A percentile compares a stretch with the other conserved stretches of the same genome.
Evolutionary conservation across 129 eudicot species (phyloP).

Genomic region (Flaveria linearis): DNA sequence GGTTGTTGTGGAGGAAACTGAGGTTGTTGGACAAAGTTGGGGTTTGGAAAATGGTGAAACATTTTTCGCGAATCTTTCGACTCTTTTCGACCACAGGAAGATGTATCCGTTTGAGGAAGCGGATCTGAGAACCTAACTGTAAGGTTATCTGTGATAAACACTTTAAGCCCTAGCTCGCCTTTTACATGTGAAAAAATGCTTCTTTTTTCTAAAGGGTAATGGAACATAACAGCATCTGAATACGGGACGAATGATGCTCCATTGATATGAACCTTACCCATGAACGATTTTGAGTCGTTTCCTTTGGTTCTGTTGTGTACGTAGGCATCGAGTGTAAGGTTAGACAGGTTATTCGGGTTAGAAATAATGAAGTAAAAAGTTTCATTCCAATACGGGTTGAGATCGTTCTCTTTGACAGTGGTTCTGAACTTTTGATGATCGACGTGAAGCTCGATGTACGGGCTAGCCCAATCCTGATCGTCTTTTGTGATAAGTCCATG

Average conservation of each 20-base stretch:
- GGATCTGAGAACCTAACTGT: constrained; percentile 47
- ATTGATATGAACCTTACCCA: constrained; percentile 66
- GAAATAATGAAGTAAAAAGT: constrained; percentile 73
- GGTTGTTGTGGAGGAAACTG: constrained; percentile 34
- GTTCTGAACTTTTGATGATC: constrained; percentile 73
- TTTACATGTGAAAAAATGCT: constrained; percentile 61
- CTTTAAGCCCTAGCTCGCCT: constrained; percentile 83
- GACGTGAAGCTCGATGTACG: constrained; percentile 76
- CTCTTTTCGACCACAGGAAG: constrained; percentile 36
- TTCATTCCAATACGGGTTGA: constrained; percentile 85
- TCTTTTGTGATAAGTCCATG: constrained; percentile 80
- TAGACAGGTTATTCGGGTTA: constrained; percentile 54
- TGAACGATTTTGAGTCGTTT: constrained; percentile 51
- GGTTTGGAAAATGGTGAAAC: constrained; percentile 58
- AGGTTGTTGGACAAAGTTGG: constrained; percentile 40
- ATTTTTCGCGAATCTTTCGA: constrained; percentile 42
- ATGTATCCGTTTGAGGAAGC: constrained; percentile 48
- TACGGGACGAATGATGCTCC: constrained; percentile 81
- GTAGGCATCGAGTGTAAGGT: constrained; percentile 66
- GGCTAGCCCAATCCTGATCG: constrained; percentile 70
- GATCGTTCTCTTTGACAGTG: constrained; percentile 76
- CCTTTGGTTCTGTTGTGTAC: constrained; percentile 47
- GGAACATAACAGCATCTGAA: constrained; percentile 69
- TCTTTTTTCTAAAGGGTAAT: constrained; percentile 78
- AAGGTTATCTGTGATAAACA: constrained; percentile 66